Percentiles rank a stretch among this genome's conserved stretches.
Evolutionary conservation across 495 filamentous ascomycete genomes (phyloP).

Genomic region (Aspergillus biplanus): DNA sequence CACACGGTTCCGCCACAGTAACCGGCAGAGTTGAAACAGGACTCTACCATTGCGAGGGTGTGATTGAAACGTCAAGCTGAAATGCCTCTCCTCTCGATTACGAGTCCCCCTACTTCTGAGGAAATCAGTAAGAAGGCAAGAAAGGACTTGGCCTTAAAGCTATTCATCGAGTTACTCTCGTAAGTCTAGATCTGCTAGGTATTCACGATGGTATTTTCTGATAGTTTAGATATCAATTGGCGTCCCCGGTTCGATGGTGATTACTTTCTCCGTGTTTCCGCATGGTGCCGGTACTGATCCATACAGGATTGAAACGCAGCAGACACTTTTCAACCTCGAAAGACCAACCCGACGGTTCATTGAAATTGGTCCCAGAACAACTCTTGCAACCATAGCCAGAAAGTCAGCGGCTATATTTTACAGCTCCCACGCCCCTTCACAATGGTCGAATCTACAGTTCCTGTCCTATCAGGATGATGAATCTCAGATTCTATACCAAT

Average conservation of each 20-base stretch:
- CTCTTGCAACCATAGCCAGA: constrained; percentile 95
- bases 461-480: constrained; percentile 24
- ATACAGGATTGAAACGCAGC: constrained; percentile 86
- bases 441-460: constrained; percentile 18
- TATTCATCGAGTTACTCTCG: constrained; percentile 34
- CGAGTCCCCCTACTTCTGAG: neutral
- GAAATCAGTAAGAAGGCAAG: neutral
- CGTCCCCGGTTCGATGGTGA: constrained; percentile 88
- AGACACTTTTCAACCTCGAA: constrained; percentile 56
- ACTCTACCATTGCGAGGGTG: neutral
- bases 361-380: constrained; percentile 95
- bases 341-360: constrained; percentile 90
- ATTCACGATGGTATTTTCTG: neutral
- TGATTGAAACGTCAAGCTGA: neutral
- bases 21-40: too few species aligned
- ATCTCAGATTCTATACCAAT: constrained; percentile 22
- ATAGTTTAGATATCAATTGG: constrained; percentile 77
- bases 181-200: constrained; percentile 13
- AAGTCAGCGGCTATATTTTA: constrained; percentile 92
- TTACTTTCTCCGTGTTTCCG: neutral
- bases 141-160: constrained; percentile 23
- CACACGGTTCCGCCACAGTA: too few species aligned
- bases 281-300: neutral
- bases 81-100: constrained; percentile 3
- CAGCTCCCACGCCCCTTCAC: constrained; percentile 68